phyloP scores from a whole-genome alignment of 2,329 filamentous ascomycete species.

The Fusarium odoratissimum region DNA sequence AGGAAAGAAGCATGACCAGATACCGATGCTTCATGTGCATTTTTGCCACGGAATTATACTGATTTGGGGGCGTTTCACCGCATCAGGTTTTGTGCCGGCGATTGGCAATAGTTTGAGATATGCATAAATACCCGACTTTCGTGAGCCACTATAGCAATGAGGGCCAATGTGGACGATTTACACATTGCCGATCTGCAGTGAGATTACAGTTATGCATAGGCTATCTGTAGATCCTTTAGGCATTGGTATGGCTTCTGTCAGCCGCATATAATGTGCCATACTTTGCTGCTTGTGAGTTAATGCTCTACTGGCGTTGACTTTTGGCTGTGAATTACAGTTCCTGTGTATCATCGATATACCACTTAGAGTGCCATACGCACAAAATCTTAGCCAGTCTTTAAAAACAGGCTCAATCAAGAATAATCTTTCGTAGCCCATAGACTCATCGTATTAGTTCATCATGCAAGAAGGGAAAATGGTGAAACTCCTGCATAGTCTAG shows the following conservation, averaged over 20 bases:
- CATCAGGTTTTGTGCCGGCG: neutral
- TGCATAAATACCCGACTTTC: slow-evolving; percentile 7
- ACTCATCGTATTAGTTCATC: neutral
- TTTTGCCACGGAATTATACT: neutral
- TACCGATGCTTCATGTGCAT: neutral
- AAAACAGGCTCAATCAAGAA: neutral
- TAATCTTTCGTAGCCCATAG: fast-evolving
- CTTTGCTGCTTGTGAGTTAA: too few species aligned
- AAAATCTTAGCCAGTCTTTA: neutral
- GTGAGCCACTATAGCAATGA: neutral
- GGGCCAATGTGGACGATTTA: neutral
- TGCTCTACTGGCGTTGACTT: neutral
- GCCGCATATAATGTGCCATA: neutral
- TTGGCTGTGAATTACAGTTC: neutral
- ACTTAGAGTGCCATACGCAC: neutral
- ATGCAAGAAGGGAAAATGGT: neutral
- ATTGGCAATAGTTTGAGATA: slow-evolving; percentile 6
- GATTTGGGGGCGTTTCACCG: neutral
- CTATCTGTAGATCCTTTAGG: neutral
- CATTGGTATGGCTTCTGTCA: neutral
- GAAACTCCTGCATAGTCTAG: slow-evolving; percentile 15
- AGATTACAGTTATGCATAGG: neutral
- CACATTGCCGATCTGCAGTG: neutral
- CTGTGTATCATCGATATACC: neutral
- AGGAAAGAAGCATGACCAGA: neutral